Base-by-base conservation (phyloP, 148 eudicot genomes). In the Oxyria digyna region DNA sequence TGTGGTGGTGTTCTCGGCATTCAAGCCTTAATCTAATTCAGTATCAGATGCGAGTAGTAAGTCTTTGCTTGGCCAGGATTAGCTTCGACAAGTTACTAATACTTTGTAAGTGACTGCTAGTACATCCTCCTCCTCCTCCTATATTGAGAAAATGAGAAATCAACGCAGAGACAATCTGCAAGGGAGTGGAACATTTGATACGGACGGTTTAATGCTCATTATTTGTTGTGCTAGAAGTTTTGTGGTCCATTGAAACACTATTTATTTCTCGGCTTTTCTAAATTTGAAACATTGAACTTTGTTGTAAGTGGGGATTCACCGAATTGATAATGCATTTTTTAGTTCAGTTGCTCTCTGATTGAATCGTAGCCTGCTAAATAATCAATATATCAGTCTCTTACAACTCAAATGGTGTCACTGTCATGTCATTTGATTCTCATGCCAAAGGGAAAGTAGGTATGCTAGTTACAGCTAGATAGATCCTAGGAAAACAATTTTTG, bases 1-100 rank as follows among this genome's bases (percentile, higher is more conserved):
- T 2, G 97, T 89, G n/a, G 96, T 91, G 67, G 97, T 77, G 27
- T 89, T 91, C 80, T 89, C 97, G 24, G 93, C 86, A 29, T 91
- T 87, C 87, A 91, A 89, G 75, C 91, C 96, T 20, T 91, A 84
- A 91, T 72, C 52, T 26, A 31, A n/a, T 68, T 68, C 18, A 24
- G 18, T 10, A 27, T 24, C 27, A 52, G 31, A 52, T 52, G 59
- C 5, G 29, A 6, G 29, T 3, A 48, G 11, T 23, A 54, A 55
- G n/a, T 55, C 64, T 57, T 52, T 52, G 59, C 31, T 52, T 23
- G 29, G 29, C 23, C 27, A 21, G 59, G 55, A 49, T 21, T 49
- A 49, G 31, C 62, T 24, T 59, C 18, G 12, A 52, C 62, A 13
- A 31, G 37, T 26, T 26, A 50, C 57, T 50, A n/a, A n/a, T n/a